Evolutionary conservation across 1,284 basidiomycete species (phyloP).

Genomic region (Blastosporella zonata): DNA sequence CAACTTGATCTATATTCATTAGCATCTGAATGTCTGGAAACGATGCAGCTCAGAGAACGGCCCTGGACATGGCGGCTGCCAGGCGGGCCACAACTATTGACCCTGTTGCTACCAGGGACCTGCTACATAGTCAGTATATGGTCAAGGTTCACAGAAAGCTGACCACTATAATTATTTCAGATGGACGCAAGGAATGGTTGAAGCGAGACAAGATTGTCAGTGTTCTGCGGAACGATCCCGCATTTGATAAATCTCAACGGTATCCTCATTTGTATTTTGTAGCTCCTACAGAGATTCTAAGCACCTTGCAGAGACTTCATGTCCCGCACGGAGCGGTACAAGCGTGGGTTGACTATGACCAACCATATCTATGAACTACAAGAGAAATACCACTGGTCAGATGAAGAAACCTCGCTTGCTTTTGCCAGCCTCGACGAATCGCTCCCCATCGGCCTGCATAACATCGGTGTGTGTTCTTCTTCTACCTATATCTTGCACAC

Average conservation of each 20-base stretch:
- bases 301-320: conserved; percentile 43
- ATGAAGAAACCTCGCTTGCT: conserved; percentile 44
- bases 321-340: conserved; percentile 48
- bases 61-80: conserved; percentile 48
- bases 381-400: conserved; percentile 50
- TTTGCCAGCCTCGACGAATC: conserved; percentile 47
- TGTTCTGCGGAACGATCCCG: conserved; percentile 53
- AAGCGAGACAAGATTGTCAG: conserved; percentile 44
- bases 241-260: conserved; percentile 65
- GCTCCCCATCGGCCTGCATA: conserved; percentile 53
- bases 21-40: conserved; percentile 3
- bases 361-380: conserved; percentile 57
- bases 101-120: conserved; percentile 39
- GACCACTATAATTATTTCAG: conserved; percentile 28
- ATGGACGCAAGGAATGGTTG: conserved; percentile 46
- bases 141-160: neutral
- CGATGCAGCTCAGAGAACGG: conserved; percentile 45
- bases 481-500: neutral
- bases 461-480: conserved; percentile 42
- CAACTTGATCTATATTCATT: neutral
- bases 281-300: neutral
- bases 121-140: conserved; percentile 28
- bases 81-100: conserved; percentile 40
- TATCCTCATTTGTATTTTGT: too few relatives aligned
- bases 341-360: conserved; percentile 46